Conservation (phyloP, 768 basidiomycete species). For the Termitomyces sp. region DNA sequence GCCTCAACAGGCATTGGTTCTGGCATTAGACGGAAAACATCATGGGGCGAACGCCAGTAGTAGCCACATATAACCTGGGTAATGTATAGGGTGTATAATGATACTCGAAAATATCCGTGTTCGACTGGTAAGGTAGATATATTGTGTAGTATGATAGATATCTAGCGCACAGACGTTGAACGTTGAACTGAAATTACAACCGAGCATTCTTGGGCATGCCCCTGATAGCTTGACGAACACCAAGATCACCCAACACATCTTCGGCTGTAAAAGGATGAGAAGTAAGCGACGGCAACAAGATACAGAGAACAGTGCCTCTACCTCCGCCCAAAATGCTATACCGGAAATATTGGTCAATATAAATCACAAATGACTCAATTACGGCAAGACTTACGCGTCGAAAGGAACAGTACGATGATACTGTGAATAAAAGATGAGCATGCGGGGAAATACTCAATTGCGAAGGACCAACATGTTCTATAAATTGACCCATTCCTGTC, state of each 20-base stretch:
- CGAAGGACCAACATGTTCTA: conserved; percentile 56
- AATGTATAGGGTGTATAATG: neutral
- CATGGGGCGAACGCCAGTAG: conserved; percentile 20
- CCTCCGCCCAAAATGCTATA: conserved; percentile 65
- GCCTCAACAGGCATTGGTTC: conserved; percentile 32
- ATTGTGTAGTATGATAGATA: conserved; percentile 2
- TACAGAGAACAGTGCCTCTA: conserved; percentile 15
- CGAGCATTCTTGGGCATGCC: conserved; percentile 69
- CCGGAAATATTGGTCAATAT: neutral
- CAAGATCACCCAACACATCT: conserved; percentile 78
- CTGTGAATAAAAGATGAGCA: conserved; percentile 27
- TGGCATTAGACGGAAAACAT: conserved; percentile 8
- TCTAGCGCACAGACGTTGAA: neutral
- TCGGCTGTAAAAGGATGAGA: conserved; percentile 41
- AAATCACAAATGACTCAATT: neutral
- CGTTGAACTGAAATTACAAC: conserved; percentile 37
- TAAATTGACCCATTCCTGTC: conserved; percentile 55
- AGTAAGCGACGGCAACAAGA: neutral
- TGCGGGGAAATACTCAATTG: neutral
- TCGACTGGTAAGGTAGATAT: neutral
- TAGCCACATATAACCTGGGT: neutral
- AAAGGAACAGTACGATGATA: conserved; percentile 66
- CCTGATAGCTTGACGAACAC: conserved; percentile 77
- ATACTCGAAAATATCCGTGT: neutral
- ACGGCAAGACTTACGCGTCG: conserved; percentile 43